These are phyloP conservation scores for Scheffersomyces stipitis DNA, from an alignment of 805 yeast species.

Conservation along the genomic window DNA sequence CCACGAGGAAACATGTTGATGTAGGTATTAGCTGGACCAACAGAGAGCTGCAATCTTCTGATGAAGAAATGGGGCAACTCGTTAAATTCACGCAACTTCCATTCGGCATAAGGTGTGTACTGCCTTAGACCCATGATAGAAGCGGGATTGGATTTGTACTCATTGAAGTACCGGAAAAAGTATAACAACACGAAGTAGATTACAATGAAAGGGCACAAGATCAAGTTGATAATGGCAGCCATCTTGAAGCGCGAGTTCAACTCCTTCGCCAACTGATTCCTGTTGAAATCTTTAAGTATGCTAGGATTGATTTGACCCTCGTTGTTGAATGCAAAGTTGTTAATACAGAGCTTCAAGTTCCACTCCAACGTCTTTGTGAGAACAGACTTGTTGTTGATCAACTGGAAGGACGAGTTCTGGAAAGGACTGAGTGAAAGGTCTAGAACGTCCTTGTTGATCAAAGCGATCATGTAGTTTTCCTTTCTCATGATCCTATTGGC, in stretches of 20 bases:
- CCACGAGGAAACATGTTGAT: slow-evolving; percentile 92
- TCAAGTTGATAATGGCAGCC: slow-evolving; percentile 82
- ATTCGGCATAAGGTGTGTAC: slow-evolving; percentile 90
- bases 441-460: slow-evolving; percentile 75
- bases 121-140: slow-evolving; percentile 69
- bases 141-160: slow-evolving; percentile 85
- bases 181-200: slow-evolving; percentile 78
- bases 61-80: slow-evolving; percentile 88
- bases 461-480: slow-evolving; percentile 90
- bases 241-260: slow-evolving; percentile 76
- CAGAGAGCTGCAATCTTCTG: slow-evolving; percentile 72
- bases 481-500: slow-evolving; percentile 95
- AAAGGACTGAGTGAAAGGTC: slow-evolving; percentile 50
- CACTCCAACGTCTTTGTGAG: slow-evolving; percentile 90
- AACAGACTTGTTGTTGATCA: slow-evolving; percentile 19
- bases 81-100: slow-evolving; percentile 93
- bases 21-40: slow-evolving; percentile 77
- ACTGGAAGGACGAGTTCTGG: background rate
- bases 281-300: slow-evolving; percentile 68
- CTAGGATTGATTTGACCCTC: slow-evolving; percentile 77
- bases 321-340: slow-evolving; percentile 80
- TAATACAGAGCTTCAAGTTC: slow-evolving; percentile 85
- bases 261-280: slow-evolving; percentile 66
- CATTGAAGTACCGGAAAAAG: slow-evolving; percentile 90
- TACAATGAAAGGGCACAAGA: slow-evolving; percentile 84